Evolutionary conservation across 2,329 filamentous ascomycete genomes (phyloP).

Genomic region (Calonectria honghensis): DNA sequence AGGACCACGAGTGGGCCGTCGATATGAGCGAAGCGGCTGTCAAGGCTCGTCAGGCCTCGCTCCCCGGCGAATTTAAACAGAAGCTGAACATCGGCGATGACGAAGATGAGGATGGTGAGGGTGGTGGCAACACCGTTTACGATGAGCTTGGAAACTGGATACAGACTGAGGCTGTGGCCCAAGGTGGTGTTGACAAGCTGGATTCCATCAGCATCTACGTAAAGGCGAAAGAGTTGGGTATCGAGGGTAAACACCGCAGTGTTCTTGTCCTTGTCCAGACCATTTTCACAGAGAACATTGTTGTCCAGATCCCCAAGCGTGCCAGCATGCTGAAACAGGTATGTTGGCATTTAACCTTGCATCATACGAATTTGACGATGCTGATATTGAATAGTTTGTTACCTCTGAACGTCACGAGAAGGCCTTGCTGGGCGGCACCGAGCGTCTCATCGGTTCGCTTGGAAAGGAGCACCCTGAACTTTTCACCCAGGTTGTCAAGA

Average conservation of each 20-base stretch:
- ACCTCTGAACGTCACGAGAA: slow-evolving; percentile 96
- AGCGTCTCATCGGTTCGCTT: slow-evolving; percentile 86
- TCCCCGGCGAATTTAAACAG: slow-evolving; percentile 96
- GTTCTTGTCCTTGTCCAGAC: slow-evolving; percentile 94
- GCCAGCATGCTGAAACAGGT: slow-evolving; percentile 92
- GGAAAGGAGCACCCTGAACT: slow-evolving; percentile 88
- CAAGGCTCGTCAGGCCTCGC: slow-evolving; percentile 92
- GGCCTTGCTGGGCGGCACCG: slow-evolving; percentile 94
- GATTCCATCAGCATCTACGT: slow-evolving; percentile 94
- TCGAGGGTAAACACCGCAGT: slow-evolving; percentile 95
- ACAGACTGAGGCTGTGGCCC: slow-evolving; percentile 80
- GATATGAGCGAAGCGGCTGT: slow-evolving; percentile 97
- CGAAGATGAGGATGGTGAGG: slow-evolving; percentile 88
- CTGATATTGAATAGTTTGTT: slow-evolving; percentile 76
- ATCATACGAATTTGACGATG: slow-evolving; percentile 1
- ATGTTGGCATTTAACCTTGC: slow-evolving; percentile 54
- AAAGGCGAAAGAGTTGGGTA: slow-evolving; percentile 97
- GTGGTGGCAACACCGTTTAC: slow-evolving; percentile 84
- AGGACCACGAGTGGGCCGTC: slow-evolving; percentile 95
- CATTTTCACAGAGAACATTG: slow-evolving; percentile 92
- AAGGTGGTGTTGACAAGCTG: slow-evolving; percentile 85
- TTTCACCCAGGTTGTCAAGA: slow-evolving; percentile 84
- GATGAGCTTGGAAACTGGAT: slow-evolving; percentile 97
- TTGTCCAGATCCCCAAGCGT: slow-evolving; percentile 89
- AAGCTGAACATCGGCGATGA: slow-evolving; percentile 89